Conservation (phyloP, 257 asterid genomes). For the Petunia secreta region DNA sequence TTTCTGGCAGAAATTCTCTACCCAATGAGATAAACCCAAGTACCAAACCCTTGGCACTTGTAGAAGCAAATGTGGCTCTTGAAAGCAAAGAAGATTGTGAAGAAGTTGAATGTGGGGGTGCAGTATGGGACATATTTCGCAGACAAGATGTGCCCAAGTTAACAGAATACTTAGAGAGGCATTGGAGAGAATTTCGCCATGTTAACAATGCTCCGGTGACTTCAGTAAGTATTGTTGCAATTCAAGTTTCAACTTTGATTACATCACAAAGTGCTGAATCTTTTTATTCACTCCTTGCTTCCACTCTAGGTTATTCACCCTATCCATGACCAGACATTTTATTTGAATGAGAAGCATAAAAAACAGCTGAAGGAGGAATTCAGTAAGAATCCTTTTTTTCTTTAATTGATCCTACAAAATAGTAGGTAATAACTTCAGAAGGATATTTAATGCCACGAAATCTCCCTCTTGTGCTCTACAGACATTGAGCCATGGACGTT, state of each 20-base stretch:
- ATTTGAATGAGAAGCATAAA: conserved; percentile 49
- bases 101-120: conserved; percentile 38
- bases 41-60: conserved; percentile 20
- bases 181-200: conserved; percentile 46
- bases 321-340: conserved; percentile 53
- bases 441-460: conserved; percentile 4
- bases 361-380: conserved; percentile 47
- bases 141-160: conserved; percentile 55
- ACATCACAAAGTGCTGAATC: conserved; percentile 8
- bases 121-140: conserved; percentile 58
- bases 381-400: conserved; percentile 32
- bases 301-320: conserved; percentile 49
- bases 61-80: conserved; percentile 24
- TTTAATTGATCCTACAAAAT: background rate
- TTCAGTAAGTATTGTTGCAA: conserved; percentile 33
- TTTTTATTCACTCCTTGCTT: conserved; percentile 20
- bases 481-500: conserved; percentile 56
- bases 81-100: conserved; percentile 26
- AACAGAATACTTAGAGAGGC: conserved; percentile 44
- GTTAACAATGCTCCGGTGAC: conserved; percentile 34
- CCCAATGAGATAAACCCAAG: conserved; percentile 23
- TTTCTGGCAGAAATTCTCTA: conserved; percentile 22
- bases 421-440: conserved; percentile 20
- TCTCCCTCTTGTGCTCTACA: conserved; percentile 24
- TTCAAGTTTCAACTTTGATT: conserved; percentile 6